Evolutionary conservation across 2,329 filamentous ascomycete genomes (phyloP), one percentile per base, ranked within the genome.

Genomic region (Pseudogymnoascus sp.): DNA sequence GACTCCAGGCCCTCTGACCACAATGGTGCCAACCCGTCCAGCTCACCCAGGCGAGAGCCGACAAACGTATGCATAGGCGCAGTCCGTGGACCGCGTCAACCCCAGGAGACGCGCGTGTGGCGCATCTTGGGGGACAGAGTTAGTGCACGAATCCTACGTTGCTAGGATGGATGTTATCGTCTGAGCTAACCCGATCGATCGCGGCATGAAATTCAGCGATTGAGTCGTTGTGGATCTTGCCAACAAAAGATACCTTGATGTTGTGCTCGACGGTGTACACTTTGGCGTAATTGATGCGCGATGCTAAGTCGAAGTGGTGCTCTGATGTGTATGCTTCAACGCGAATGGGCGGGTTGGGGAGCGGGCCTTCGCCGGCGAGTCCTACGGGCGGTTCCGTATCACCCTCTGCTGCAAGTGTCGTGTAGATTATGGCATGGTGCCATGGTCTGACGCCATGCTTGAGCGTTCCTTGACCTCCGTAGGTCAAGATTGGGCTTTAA

Each of bases 231-330:
- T 62, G 25, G 7, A 69, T 60, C 2, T n/a, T 60, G 9, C 69
- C 69, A 16, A 70, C 66, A 9, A 67, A 69, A 14, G 63, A 62
- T 1, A 71, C 68, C 7, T 64, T 62, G 4, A 68, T 61, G 38
- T 68, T 67, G 16, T 70, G 62, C 37, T 71, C 69, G 2, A 71
- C 65, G 0, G 69, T 70, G 39, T 70, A 70, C 14, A 70, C 47
- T 18, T 71, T 71, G 3, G 60, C 47, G 35, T 68, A 70, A 41
- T 71, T 69, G 6, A 71, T 28, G 8, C 69, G 58, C 4, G 69
- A 70, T 4, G 41, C 38, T 1, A 2, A 0, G 8, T 65, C 61
- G 0, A 70, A 54, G 11, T 59, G 47, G 9, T 70, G 33, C 4
- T 60, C 35, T 0, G 14, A 11, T 4, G 8, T 20, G 0, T 58